phyloP scores from a whole-genome alignment of 345 rosid species.

The Adansonia digitata region DNA sequence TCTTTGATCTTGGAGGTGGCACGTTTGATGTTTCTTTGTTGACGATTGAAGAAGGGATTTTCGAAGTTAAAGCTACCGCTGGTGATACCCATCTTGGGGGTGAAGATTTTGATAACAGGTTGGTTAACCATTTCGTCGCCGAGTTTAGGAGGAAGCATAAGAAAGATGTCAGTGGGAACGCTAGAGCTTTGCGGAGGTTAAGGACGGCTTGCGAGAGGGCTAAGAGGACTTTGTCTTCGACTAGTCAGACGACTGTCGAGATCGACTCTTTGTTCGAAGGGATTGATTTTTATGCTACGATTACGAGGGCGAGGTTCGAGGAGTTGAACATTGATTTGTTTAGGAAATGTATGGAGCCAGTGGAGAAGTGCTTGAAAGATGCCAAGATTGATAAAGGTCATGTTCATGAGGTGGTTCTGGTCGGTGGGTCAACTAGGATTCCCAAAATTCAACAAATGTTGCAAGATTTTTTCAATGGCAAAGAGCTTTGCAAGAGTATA shows the following conservation, averaged over 20 bases:
- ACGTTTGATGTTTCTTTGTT: constrained; percentile 26
- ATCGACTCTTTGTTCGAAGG: constrained; percentile 27
- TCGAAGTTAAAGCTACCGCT: too few species aligned
- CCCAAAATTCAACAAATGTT: constrained; percentile 27
- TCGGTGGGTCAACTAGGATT: constrained; percentile 30
- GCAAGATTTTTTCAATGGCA: constrained; percentile 25
- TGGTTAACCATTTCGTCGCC: constrained; percentile 26
- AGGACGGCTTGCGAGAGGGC: constrained; percentile 23
- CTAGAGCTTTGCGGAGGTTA: constrained; percentile 21
- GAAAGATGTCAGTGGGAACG: constrained; percentile 23
- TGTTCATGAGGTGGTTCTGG: constrained; percentile 23
- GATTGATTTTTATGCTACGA: constrained; percentile 22
- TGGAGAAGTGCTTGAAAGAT: constrained; percentile 25
- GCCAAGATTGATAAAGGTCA: constrained; percentile 23
- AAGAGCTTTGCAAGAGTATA: constrained; percentile 27
- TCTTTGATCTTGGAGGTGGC: too few species aligned
- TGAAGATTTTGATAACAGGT: too few species aligned
- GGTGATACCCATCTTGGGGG: too few species aligned
- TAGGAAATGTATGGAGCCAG: constrained; percentile 26
- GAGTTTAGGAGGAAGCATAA: constrained; percentile 24
- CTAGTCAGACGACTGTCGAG: constrained; percentile 21
- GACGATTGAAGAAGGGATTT: too few species aligned
- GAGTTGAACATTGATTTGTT: constrained; percentile 26
- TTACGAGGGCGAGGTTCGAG: too few species aligned
- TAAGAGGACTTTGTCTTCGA: too few species aligned